phyloP scores from a whole-genome alignment of 495 filamentous ascomycete genomes.

The Xylaria flabelliformis region DNA sequence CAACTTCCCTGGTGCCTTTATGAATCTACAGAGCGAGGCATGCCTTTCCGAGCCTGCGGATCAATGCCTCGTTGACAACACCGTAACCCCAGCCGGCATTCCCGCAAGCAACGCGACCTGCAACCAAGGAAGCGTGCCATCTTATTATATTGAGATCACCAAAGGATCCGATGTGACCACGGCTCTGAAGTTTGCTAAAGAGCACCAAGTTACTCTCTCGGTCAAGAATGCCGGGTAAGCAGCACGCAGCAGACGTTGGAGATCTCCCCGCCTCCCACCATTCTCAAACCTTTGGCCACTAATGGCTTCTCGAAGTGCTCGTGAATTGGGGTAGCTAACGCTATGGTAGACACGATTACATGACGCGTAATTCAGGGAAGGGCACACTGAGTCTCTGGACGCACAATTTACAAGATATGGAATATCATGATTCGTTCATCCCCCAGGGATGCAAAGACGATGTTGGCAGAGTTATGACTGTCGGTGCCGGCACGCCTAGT shows the following conservation, averaged over 20 bases:
- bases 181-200: slow-evolving; percentile 55
- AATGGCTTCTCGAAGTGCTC: neutral
- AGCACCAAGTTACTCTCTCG: slow-evolving; percentile 45
- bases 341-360: slow-evolving; percentile 33
- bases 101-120: slow-evolving; percentile 34
- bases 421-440: slow-evolving; percentile 45
- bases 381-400: slow-evolving; percentile 67
- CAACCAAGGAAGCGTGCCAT: slow-evolving; percentile 37
- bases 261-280: neutral
- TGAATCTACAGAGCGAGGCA: slow-evolving; percentile 49
- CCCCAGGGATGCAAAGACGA: slow-evolving; percentile 40
- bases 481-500: slow-evolving; percentile 49
- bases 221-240: slow-evolving; percentile 52
- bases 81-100: slow-evolving; percentile 31
- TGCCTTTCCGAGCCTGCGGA: slow-evolving; percentile 45
- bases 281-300: neutral
- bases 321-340: neutral
- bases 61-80: slow-evolving; percentile 48
- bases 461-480: slow-evolving; percentile 46
- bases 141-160: slow-evolving; percentile 60
- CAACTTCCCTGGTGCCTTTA: slow-evolving; percentile 42
- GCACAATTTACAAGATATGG: slow-evolving; percentile 60
- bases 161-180: slow-evolving; percentile 44
- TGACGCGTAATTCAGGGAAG: slow-evolving; percentile 55
- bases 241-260: neutral